Percentiles rank a stretch among this genome's conserved stretches.
Conservation (phyloP, 139 green algal genomes). For the Chlorella vulgaris region DNA sequence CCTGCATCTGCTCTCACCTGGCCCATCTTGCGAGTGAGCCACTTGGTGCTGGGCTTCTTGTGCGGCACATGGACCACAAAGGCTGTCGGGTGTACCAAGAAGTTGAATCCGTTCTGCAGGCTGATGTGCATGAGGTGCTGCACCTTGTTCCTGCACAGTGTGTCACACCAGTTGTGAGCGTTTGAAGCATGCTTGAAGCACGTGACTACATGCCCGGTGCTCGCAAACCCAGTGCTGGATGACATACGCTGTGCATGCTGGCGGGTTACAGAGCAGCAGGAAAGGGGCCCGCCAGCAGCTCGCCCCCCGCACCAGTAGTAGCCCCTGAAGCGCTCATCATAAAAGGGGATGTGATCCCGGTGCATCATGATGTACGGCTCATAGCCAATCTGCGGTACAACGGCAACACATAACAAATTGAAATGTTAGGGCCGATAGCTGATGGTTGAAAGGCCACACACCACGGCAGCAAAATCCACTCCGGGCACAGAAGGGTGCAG, state of each 20-base stretch:
- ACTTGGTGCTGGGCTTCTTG: conserved; percentile 42
- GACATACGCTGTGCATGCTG: too few relatives aligned
- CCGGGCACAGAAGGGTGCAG: too few relatives aligned
- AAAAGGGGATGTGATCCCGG: conserved; percentile 42
- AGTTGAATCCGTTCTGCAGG: conserved; percentile 37
- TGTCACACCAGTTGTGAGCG: too few relatives aligned
- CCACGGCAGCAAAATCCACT: too few relatives aligned
- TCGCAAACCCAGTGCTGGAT: too few relatives aligned
- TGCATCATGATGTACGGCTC: conserved; percentile 51
- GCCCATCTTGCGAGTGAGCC: conserved; percentile 35
- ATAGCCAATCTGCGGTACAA: conserved; percentile 37
- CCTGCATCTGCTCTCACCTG: conserved; percentile 10
- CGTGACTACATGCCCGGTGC: too few relatives aligned
- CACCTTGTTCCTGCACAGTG: conserved; percentile 48
- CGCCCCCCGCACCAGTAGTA: conserved; percentile 34
- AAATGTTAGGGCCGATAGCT: too few relatives aligned
- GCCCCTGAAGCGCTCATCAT: conserved; percentile 50
- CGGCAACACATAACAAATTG: neutral
- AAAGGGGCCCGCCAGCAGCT: neutral
- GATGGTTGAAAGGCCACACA: too few relatives aligned
- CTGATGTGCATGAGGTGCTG: conserved; percentile 52
- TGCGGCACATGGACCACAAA: conserved; percentile 56
- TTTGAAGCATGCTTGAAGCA: too few relatives aligned
- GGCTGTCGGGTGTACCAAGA: conserved; percentile 49
- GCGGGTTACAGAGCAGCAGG: neutral